Base-by-base conservation (phyloP, 2,329 filamentous ascomycete species). In the Microcyclospora pomicola region DNA sequence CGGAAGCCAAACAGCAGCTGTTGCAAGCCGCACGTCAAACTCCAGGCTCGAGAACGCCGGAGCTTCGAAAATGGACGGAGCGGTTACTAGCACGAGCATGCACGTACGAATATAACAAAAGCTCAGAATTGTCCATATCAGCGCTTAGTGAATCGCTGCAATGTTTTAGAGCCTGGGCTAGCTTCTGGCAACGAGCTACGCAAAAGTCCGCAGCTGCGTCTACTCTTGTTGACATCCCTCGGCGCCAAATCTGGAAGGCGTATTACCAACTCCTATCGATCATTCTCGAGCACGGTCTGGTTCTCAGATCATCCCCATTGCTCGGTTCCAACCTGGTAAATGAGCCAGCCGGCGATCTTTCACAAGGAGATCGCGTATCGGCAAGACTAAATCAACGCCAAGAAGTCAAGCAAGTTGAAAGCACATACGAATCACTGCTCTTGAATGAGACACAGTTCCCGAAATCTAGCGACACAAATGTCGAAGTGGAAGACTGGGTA, bases 381-480 rank as follows among this genome's bases (percentile, higher is more conserved):
- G 44, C 53, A 9, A 59, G 59, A 29, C 42, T 61, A 15, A 59
- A 60, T 50, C 72, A 94, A 50, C 72, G 78, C 36, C 68, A 74
- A 16, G 88, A 96, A 61, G 60, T 95, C 37, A 83, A 85, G 55
- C 74, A 72, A 36, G 79, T 87, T 9, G 85, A 96, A 59, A 61
- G 72, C 2, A 72, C 78, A 7, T 96, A 92, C 55, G 86, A 95
- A 58, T 70, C 71, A 12, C 66, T 91, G 3, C 65, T 98, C 16
- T 68, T 95, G 3, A 72, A 72, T 40, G 84, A 92, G 55, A 82
- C 82, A 0, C 69, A 72, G 19, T 98, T 98, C 50, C 91, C 91
- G 0, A 80, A 77, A 49, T 87, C 91, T 0, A 80, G 82, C 31
- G 77, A 91, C 51, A 70, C 75, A 36, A 85, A 87, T 41, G 66